Evolutionary conservation across 2,329 filamentous ascomycete genomes (phyloP), one percentile per base, ranked within the genome.

Genomic region (Trichophyton mentagrophytes): DNA sequence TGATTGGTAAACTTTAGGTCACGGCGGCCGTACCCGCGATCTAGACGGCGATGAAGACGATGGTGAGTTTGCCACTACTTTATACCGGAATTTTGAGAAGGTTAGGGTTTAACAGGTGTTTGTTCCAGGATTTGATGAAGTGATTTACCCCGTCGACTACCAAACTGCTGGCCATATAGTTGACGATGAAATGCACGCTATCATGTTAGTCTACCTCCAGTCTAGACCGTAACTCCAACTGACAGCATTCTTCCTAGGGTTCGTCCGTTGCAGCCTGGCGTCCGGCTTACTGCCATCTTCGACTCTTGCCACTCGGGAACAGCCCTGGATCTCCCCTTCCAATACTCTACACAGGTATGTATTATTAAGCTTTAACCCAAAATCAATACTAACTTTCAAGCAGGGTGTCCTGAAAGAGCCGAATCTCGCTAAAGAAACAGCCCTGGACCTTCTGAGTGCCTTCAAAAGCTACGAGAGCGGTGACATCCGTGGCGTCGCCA

Each of bases 281-380:
- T 51, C 20, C 20, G 57, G 11, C 44, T 59, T 15, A 59, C 57
- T 13, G 57, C 57, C 22, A 59, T 59, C 40, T 59, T 59, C 25
- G 57, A 59, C 42, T 59, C 57, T 13, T 59, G 57, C 30, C 57
- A 59, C 57, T 59, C 57, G n/a, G 57, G 57, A 7, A 59, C 57
- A 9, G 57, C 44, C 22, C 42, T 59, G 2, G 57, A 59, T 25
- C 57, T 59, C 9, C 57, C 57, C 2, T 59, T 42, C 57, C 22
- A n/a, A 22, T 59, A 59, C 30, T 59, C 57, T n/a, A 59, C 57
- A 11, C 57, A 59, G 15, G 49, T 55, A 55, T 20, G 22, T 30
- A n/a, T 15, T n/a, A 7, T 7, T 47, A 47, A 7, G 20, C 44
- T 47, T 20, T 47, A 22, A 7, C 3, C 7, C 17, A 47, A 22